Base-by-base conservation (phyloP, 2,329 filamentous ascomycete species). In the Sclerotinia sclerotiorum region DNA sequence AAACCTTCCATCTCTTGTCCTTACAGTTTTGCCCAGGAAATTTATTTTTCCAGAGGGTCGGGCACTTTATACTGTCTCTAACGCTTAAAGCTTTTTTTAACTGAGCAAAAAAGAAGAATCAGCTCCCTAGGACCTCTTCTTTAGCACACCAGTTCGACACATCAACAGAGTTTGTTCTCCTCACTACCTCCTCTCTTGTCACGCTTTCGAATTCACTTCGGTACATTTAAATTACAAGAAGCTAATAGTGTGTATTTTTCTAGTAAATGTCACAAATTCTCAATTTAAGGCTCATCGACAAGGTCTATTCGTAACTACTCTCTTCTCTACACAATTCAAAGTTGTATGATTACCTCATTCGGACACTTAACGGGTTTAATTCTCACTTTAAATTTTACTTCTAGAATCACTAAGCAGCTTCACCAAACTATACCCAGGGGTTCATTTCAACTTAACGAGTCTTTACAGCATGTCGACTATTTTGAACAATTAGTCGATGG, bases 121-220 rank as follows among this genome's bases (percentile, higher is more conserved):
- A n/a, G n/a, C n/a, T n/a, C n/a, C n/a, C n/a, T n/a, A n/a, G n/a
- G n/a, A n/a, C n/a, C n/a, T n/a, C n/a, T n/a, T n/a, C n/a, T 2
- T n/a, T 24, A 19, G n/a, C 35, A 5, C 55, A 24, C 13, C 55
- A 19, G 17, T 15, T 15, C 11, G 0, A 57, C 6, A 5, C 7
- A 6, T 24, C 2, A 24, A 8, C 1, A 17, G 17, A 15, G 11
- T 11, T 42, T 27, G n/a, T 42, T 27, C 1, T n/a, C 3, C n/a
- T 2, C 21, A 15, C 19, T 24, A 1, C 35, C n/a, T 57, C 11
- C 5, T n/a, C 11, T 7, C n/a, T n/a, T n/a, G 13, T 7, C 32
- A 1, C 2, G 13, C 11, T 1, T 56, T n/a, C 3, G 11, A 2
- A 55, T 2, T 55, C 5, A 2, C 2, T 1, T 35, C 19, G 1